Conservation (phyloP, 331 rosid genomes). For the Malus hybrid region DNA sequence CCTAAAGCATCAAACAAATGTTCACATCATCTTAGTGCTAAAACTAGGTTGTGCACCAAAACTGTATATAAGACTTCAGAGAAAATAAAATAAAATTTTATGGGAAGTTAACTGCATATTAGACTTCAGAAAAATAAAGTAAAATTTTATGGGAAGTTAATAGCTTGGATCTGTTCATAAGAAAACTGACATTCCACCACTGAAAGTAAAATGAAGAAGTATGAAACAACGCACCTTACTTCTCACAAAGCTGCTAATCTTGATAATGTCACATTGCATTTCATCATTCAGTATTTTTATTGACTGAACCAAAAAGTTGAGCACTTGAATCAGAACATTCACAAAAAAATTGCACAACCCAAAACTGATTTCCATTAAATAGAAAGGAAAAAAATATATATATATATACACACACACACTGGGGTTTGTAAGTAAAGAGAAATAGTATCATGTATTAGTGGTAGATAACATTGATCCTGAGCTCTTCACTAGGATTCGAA, state of each 20-base stretch:
- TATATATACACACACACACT: background rate
- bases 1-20: background rate
- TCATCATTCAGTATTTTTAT: slow-evolving; percentile 79
- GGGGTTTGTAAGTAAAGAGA: background rate
- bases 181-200: background rate
- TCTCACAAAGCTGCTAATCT: slow-evolving; percentile 66
- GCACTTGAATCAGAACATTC: background rate
- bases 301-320: slow-evolving; percentile 42
- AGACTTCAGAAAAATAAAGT: background rate
- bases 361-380: background rate
- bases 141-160: background rate
- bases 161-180: background rate
- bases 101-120: background rate
- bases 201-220: background rate
- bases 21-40: background rate
- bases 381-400: background rate
- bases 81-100: background rate
- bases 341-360: background rate
- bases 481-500: background rate
- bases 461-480: background rate
- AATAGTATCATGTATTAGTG: background rate
- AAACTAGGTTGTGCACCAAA: background rate
- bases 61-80: background rate
- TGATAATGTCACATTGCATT: slow-evolving; percentile 77
- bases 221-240: slow-evolving; percentile 44